phyloP scores from a whole-genome alignment of 2,329 filamentous ascomycete species.

The Ascochyta pisi region DNA sequence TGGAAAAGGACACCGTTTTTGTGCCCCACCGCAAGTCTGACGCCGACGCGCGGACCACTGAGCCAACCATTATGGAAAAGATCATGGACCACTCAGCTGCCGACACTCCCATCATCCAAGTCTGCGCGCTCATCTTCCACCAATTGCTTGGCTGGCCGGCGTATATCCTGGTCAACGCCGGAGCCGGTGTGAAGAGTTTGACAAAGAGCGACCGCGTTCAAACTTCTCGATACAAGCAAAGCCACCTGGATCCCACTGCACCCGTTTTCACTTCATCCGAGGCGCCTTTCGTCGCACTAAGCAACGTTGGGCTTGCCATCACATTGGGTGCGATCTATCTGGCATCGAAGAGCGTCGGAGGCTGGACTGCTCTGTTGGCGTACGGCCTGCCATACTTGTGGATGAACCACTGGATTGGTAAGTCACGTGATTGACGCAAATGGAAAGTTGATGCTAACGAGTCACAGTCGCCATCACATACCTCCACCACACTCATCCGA shows the following conservation, averaged over 20 bases:
- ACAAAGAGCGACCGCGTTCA: constrained; percentile 15
- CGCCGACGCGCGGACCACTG: constrained; percentile 5
- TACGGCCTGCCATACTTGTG: constrained; percentile 72
- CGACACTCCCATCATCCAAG: constrained; percentile 66
- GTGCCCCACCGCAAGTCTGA: constrained; percentile 39
- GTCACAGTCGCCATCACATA: constrained; percentile 71
- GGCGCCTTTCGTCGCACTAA: constrained; percentile 26
- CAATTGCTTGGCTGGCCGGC: constrained; percentile 70
- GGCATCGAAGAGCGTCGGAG: constrained; percentile 61
- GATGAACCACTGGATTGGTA: constrained; percentile 71
- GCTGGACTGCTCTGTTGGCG: constrained; percentile 63
- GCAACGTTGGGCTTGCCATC: constrained; percentile 27
- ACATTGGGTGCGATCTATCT: constrained; percentile 57
- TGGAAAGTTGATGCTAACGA: background rate
- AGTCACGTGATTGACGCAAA: background rate
- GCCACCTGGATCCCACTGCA: constrained; percentile 28
- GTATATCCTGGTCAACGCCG: constrained; percentile 67
- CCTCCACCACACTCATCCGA: constrained; percentile 72
- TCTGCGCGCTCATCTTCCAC: constrained; percentile 64
- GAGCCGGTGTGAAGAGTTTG: constrained; percentile 29
- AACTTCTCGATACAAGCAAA: constrained; percentile 27
- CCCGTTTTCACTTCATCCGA: constrained; percentile 26
- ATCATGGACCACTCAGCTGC: constrained; percentile 55
- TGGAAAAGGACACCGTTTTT: constrained; percentile 65
- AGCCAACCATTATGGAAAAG: constrained; percentile 21